Evolutionary conservation across 768 basidiomycete genomes (phyloP), one percentile per base, ranked within the genome.

Genomic region (Calocera viscosa): DNA sequence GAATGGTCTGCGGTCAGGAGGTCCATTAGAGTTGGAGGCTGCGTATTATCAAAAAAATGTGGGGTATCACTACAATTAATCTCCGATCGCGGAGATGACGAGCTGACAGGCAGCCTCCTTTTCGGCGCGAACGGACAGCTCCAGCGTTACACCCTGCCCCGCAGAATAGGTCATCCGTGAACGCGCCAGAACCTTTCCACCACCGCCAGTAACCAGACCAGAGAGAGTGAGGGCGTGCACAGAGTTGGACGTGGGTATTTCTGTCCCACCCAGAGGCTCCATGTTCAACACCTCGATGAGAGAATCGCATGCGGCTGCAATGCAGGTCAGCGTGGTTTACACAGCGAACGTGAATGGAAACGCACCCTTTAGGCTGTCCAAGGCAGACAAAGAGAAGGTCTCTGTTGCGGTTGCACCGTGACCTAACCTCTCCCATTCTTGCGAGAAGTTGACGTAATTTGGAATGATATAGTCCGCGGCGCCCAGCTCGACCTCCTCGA

Each of bases 381-480:
- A 90, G 14, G 90, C 88, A 47, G 90, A 86, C 68, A 99, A 81
- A 19, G 91, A 84, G 76, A 98, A 98, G 8, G 95, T 96, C 78
- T 98, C 96, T 53, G 90, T 94, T 22, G 86, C 84, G 67, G 80
- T 86, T 19, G 90, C 84, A 40, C 87, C 90, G 11, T 83, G 81
- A 67, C 85, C 85, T 75, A 99, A 74, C 69, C 92, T 84, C 73
- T 97, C 96, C 96, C 96, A 99, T 79, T 99, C 96, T 64, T 89
- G 83, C 66, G 86, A 83, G 78, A 98, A 98, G 26, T 90, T 90
- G 12, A 85, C 86, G 72, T 97, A 98, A 71, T 84, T 94, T n/a
- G 96, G 95, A 41, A 94, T 80, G 73, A 99, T 90, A 76, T 95
- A 99, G 79, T 98, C 95, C 1, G 88, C 90, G 12, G 91, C 94